Conservation (phyloP, 2,329 filamentous ascomycete genomes). For the Cercospora canescens region DNA sequence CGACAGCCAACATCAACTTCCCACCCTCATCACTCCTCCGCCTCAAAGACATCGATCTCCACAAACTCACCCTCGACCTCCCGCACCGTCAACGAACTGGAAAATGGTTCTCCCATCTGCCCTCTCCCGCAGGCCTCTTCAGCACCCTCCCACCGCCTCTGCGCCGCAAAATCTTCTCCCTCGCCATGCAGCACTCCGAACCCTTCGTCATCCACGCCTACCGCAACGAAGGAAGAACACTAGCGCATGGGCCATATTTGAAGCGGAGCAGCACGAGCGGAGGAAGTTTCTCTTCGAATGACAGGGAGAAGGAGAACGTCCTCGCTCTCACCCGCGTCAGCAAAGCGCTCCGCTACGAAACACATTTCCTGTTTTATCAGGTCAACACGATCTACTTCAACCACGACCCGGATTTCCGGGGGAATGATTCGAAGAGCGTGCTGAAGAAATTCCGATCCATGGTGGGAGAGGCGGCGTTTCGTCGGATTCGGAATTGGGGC, state of each 20-base stretch:
- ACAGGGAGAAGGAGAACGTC: neutral
- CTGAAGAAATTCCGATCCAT: neutral
- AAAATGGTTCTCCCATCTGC: conserved; percentile 9
- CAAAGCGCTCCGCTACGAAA: conserved; percentile 4
- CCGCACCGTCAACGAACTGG: neutral
- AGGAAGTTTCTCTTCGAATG: neutral
- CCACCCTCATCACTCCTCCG: neutral
- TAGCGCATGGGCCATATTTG: conserved; percentile 2
- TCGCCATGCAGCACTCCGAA: neutral
- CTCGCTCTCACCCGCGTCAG: conserved; percentile 8
- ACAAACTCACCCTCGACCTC: conserved; percentile 6
- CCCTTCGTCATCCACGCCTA: conserved; percentile 10
- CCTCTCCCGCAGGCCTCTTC: conserved; percentile 10
- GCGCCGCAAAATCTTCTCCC: conserved; percentile 1
- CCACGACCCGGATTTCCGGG: conserved; percentile 2
- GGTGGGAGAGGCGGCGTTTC: conserved; percentile 4
- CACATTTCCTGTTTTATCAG: conserved; percentile 9
- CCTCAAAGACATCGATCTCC: conserved; percentile 7
- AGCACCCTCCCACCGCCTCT: neutral
- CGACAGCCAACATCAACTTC: neutral
- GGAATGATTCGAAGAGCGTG: neutral
- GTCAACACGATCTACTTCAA: conserved; percentile 8
- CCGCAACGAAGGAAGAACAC: conserved; percentile 3
- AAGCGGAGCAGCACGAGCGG: neutral
- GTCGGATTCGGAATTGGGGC: neutral